Evolutionary conservation across 805 yeast genomes (phyloP), one percentile per base, ranked within the genome.

Genomic region (Kodamaea lidongshanica): DNA sequence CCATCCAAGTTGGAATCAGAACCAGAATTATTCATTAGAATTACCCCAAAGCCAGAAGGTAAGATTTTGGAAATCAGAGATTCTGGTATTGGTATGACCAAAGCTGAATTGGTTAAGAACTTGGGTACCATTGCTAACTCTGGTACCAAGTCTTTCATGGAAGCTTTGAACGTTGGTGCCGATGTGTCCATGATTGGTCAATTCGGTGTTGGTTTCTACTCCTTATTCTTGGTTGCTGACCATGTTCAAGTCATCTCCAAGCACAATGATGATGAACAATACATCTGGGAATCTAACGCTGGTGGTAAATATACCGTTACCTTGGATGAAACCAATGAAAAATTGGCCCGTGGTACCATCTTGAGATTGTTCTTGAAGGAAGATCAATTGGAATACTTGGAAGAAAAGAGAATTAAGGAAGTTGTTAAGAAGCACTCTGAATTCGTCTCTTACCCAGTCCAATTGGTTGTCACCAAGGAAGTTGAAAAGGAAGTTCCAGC

Each of bases 131-230:
- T 92, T 61, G 99, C 99, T 59, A 92, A 92, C 72, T 92, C 99
- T 46, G 99, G 99, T 72, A 92, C 99, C 52, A 92, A 92, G 74
- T 86, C 95, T 50, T 92, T 92, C 67, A 92, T 92, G 98, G 98
- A 92, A 72, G 98, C 98, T 47, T 75, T 94, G 46, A 81, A 95
- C 46, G 97, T 96, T 45, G 98, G 98, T 71, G 98, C 99, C 40
- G 99, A 92, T 65, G 96, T 92, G 42, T 88, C 97, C 44, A 92
- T 92, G 98, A 92, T 92, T 71, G 99, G 99, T 77, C 98, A 92
- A 73, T 92, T 92, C 74, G 99, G 99, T 87, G 98, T 92, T 52
- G 99, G 99, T 79, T 92, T 92, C 89, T 92, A 92, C 81, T 92
- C 99, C 33, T 74, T 89, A 48, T 92, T 92, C 84, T 77, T 92